Conservation (phyloP, 75 land plant species). For the Pinus albicaulis region DNA sequence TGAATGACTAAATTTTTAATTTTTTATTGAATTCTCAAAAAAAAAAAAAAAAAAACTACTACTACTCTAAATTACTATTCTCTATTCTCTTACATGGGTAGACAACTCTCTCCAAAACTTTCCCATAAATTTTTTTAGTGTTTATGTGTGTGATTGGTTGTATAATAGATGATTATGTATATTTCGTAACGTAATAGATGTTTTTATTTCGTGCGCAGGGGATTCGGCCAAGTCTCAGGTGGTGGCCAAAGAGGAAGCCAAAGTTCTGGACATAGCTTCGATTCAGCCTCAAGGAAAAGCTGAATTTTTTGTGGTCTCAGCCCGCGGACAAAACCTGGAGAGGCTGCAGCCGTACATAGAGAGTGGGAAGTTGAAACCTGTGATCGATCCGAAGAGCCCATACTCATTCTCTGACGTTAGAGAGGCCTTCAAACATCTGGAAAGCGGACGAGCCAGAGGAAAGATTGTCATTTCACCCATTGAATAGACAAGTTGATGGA, state of each 20-base stretch:
- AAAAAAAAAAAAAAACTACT: too few relatives aligned
- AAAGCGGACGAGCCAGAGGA: conserved; percentile 44
- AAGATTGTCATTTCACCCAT: conserved; percentile 47
- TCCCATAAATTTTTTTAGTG: too few relatives aligned
- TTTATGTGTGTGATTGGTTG: too few relatives aligned
- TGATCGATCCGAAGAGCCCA: conserved; percentile 49
- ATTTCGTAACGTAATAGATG: too few relatives aligned
- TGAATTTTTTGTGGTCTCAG: conserved; percentile 16
- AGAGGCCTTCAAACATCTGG: conserved; percentile 42
- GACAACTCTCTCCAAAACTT: too few relatives aligned
- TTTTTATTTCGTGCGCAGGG: conserved; percentile 19
- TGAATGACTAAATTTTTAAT: too few relatives aligned
- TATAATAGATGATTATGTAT: too few relatives aligned
- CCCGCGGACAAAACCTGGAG: conserved; percentile 26
- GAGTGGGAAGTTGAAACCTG: conserved; percentile 37
- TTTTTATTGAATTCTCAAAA: too few relatives aligned
- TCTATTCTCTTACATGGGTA: too few relatives aligned
- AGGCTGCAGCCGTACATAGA: conserved; percentile 34
- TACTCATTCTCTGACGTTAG: conserved; percentile 31
- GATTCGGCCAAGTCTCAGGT: conserved; percentile 34
- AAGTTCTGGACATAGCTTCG: conserved; percentile 31
- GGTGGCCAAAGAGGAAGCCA: conserved; percentile 43
- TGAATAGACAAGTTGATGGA: background rate
- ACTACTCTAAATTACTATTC: too few relatives aligned
- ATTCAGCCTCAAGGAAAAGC: conserved; percentile 26